Evolutionary conservation across 2,329 filamentous ascomycete genomes (phyloP).

Genomic region (Rutstroemia sydowiana): DNA sequence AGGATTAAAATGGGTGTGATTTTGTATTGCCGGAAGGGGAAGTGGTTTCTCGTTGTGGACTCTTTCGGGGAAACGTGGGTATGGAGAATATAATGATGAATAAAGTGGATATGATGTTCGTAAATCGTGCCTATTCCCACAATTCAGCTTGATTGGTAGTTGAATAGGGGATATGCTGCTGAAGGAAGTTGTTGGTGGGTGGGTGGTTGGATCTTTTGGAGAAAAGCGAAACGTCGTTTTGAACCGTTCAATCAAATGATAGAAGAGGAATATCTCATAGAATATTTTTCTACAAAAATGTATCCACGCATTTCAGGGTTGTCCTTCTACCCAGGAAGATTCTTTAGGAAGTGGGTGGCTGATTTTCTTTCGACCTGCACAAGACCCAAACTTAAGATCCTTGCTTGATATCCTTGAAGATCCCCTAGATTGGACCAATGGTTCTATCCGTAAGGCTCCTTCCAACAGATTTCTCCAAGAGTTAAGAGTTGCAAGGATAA

Average conservation of each 20-base stretch:
- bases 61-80: background rate
- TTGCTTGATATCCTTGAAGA: slow-evolving; percentile 3
- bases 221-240: too few species aligned
- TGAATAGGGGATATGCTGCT: background rate
- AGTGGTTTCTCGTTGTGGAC: background rate
- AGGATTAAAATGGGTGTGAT: slow-evolving; percentile 1
- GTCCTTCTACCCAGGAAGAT: background rate
- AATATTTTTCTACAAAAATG: background rate
- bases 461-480: background rate
- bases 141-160: background rate
- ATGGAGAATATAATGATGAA: background rate
- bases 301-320: background rate
- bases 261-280: background rate
- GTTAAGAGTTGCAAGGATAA: slow-evolving; percentile 2
- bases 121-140: background rate
- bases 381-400: slow-evolving; percentile 7
- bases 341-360: slow-evolving; percentile 8
- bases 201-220: too few species aligned
- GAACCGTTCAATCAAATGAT: background rate
- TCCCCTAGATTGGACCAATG: background rate
- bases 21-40: background rate
- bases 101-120: background rate
- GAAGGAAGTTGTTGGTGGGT: background rate
- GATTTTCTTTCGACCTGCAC: background rate
- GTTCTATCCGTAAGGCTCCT: slow-evolving; percentile 2